Percentiles rank a stretch among this genome's conserved stretches.
Conservation (phyloP, 495 filamentous ascomycete species). For the Lepraria neglecta region DNA sequence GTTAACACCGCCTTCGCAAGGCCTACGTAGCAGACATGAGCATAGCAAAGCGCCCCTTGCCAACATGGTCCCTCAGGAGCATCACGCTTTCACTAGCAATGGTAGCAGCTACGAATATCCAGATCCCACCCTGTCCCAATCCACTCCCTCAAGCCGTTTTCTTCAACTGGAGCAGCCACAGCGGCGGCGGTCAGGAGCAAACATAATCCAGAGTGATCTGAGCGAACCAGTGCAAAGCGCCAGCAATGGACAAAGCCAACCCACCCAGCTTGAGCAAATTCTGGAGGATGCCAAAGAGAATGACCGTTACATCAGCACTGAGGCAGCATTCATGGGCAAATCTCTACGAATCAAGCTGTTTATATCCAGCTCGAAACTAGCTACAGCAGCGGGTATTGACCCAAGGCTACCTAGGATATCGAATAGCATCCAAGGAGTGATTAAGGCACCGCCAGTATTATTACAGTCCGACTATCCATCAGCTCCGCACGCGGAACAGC, state of each 20-base stretch:
- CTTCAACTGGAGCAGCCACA: slow-evolving; percentile 16
- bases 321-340: slow-evolving; percentile 27
- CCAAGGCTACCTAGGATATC: slow-evolving; percentile 6
- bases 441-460: slow-evolving; percentile 2
- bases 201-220: slow-evolving; percentile 9
- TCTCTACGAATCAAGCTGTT: slow-evolving; percentile 21
- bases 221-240: background rate
- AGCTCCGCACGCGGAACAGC: slow-evolving; percentile 8
- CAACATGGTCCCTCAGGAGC: slow-evolving; percentile 29
- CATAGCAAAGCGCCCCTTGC: slow-evolving; percentile 30
- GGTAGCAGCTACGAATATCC: slow-evolving; percentile 27
- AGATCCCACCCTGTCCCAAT: slow-evolving; percentile 24
- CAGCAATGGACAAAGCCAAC: background rate
- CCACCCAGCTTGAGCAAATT: slow-evolving; percentile 19
- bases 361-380: slow-evolving; percentile 23
- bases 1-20: background rate
- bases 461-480: slow-evolving; percentile 26
- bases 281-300: slow-evolving; percentile 26
- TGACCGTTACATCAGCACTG: slow-evolving; percentile 25
- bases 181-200: slow-evolving; percentile 27
- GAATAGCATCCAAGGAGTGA: background rate
- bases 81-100: slow-evolving; percentile 21
- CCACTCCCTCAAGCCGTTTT: slow-evolving; percentile 14
- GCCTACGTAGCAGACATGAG: background rate
- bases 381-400: background rate